Base-by-base conservation (phyloP, 352 stramenopile genomes). In the Phytophthora europaea region DNA sequence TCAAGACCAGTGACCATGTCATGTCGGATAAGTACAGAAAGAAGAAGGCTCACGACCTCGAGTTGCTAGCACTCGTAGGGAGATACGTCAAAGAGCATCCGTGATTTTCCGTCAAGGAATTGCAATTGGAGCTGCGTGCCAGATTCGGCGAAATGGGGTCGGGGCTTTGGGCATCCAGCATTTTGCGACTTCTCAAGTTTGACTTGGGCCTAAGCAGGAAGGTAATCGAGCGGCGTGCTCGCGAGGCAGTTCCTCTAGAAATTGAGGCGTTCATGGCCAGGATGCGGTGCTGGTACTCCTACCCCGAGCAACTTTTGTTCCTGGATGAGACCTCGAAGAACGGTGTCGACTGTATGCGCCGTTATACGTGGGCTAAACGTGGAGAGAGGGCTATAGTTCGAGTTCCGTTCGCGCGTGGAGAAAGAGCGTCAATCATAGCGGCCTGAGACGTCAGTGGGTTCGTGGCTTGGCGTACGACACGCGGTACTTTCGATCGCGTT, bases 381-480 rank as follows among this genome's bases (percentile, higher is more conserved):
- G 34, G 34, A 15, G 3, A 13, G 34, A 43, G 5, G 4, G 34
- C 34, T 0, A 15, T 13, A 15, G 34, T 43, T 43, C 34, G 5
- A 15, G 34, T 43, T 10, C 12, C 34, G 12, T 43, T 43, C 12
- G 12, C 2, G 34, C 34, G 23, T 26, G 23, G 34, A 43, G 4
- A 15, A 15, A 10, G 6, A 15, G 6, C 2, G 12, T 43, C 34
- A 43, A 43, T 43, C 12, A 43, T 43, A 2, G 52, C 67, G 1
- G 59, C 67, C 1, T 70, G 53, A 23, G 67, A 75, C 31, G 48
- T 56, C 6, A 45, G 20, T 15, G 68, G 23, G 1, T 67, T 75
- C 28, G 6, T 72, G 0, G 5, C 48, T 22, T 76, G 68, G 64
- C 9, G 54, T 1, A 47, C 22, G 3, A 76, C 59, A 6, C 15